Conservation (phyloP, 352 stramenopile genomes). For the Aphanomyces astaci region DNA sequence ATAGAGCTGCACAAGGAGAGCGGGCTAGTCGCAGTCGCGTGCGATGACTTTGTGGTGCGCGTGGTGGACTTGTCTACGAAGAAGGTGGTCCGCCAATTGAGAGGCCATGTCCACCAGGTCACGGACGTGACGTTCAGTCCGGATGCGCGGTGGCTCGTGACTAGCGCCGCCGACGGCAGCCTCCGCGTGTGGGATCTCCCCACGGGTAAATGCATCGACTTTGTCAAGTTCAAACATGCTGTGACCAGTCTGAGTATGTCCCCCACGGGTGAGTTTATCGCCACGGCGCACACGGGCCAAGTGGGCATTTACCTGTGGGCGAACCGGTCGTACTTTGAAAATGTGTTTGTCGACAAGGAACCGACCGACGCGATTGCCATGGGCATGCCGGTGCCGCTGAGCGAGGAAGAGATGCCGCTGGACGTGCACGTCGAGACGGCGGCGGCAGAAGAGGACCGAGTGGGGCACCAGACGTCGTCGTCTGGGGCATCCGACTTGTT, state of each 20-base stretch:
- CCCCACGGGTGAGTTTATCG: conserved; percentile 93
- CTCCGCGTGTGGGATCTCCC: conserved; percentile 92
- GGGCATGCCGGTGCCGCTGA: conserved; percentile 86
- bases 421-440: conserved; percentile 28
- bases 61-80: conserved; percentile 80
- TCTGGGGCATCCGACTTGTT: no score
- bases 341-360: conserved; percentile 77
- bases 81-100: conserved; percentile 84
- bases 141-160: conserved; percentile 86
- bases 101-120: conserved; percentile 71
- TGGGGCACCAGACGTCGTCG: conserved; percentile 38
- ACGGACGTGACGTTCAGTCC: conserved; percentile 85
- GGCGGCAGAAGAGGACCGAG: conserved; percentile 40
- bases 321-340: conserved; percentile 90
- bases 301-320: conserved; percentile 93
- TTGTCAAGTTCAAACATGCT: conserved; percentile 88
- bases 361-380: conserved; percentile 74
- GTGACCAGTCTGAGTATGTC: conserved; percentile 89
- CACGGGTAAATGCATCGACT: conserved; percentile 92
- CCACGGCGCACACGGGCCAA: conserved; percentile 88
- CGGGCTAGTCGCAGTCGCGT: conserved; percentile 82
- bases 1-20: conserved; percentile 79
- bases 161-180: conserved; percentile 77
- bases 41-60: conserved; percentile 81
- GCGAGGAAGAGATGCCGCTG: conserved; percentile 54